A percentile compares a stretch with the other conserved stretches of the same genome.
Conservation (phyloP, 2,329 filamentous ascomycete genomes). For the Fusarium newnesense region DNA sequence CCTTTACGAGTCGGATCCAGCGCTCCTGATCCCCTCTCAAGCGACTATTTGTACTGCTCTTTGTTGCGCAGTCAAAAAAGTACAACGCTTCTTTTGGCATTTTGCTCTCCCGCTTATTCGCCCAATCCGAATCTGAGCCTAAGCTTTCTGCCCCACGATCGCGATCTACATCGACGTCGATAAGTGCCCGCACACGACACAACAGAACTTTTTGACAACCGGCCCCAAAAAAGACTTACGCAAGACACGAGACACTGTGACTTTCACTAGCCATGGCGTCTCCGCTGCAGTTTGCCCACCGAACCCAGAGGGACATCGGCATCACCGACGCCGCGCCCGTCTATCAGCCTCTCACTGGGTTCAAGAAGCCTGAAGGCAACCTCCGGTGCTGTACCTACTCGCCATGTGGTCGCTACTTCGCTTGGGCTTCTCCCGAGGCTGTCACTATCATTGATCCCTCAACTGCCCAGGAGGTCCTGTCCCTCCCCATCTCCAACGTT, state of each 20-base stretch:
- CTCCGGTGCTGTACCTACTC: conserved; percentile 96
- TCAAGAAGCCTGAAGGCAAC: conserved; percentile 89
- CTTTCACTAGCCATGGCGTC: conserved; percentile 95
- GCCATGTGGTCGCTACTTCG: conserved; percentile 94
- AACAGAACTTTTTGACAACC: conserved; percentile 43
- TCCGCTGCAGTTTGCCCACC: conserved; percentile 95
- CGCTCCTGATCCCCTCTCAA: conserved; percentile 7
- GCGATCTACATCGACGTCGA: conserved; percentile 26
- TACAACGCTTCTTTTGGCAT: conserved; percentile 14
- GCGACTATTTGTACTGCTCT: conserved; percentile 32
- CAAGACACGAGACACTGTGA: conserved; percentile 67
- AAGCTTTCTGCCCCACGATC: conserved; percentile 32
- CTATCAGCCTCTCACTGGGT: conserved; percentile 86
- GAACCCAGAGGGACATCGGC: conserved; percentile 96
- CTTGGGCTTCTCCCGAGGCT: conserved; percentile 89
- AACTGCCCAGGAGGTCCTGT: conserved; percentile 77
- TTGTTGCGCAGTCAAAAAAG: conserved; percentile 30
- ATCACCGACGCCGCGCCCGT: conserved; percentile 90
- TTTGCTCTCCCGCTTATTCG: conserved; percentile 26
- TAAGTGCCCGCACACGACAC: conserved; percentile 25
- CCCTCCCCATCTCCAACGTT: conserved; percentile 82
- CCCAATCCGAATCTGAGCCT: conserved; percentile 29
- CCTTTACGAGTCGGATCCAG: conserved; percentile 4
- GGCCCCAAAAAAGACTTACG: conserved; percentile 43
- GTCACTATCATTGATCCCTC: conserved; percentile 88